Percentiles rank a stretch among this genome's conserved stretches.
Evolutionary conservation across 2,329 filamentous ascomycete genomes (phyloP).

Genomic region (Aureobasidium sp.): DNA sequence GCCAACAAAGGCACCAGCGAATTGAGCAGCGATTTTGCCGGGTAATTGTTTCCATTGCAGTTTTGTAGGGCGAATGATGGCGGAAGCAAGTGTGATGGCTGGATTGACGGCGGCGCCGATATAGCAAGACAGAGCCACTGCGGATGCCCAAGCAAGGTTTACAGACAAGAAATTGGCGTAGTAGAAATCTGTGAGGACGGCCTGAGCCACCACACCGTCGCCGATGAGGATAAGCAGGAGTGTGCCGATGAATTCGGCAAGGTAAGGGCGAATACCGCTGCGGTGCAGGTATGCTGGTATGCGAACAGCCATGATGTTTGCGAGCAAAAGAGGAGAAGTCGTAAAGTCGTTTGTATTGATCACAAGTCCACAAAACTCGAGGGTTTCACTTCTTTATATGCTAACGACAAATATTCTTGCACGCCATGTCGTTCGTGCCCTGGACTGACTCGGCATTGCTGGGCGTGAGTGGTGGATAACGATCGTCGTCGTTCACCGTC

Average conservation of each 20-base stretch:
- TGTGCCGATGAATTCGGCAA: conserved; percentile 9
- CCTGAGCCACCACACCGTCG: conserved; percentile 9
- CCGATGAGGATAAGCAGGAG: conserved; percentile 10
- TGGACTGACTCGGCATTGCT: conserved; percentile 4
- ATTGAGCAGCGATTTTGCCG: background rate
- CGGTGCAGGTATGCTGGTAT: conserved; percentile 1
- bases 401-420: background rate
- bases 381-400: background rate
- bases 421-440: background rate
- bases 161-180: conserved; percentile 4
- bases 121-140: conserved; percentile 4
- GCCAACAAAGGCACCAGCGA: conserved; percentile 1
- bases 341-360: background rate
- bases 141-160: conserved; percentile 7
- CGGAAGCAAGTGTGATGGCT: background rate
- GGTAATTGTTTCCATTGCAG: background rate
- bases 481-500: conserved; percentile 9
- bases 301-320: background rate
- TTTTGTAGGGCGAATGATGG: conserved; percentile 1
- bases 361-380: background rate
- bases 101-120: conserved; percentile 3
- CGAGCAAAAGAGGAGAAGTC: background rate
- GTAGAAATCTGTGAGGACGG: conserved; percentile 1
- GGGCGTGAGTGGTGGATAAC: background rate
- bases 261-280: background rate